Base-by-base conservation (phyloP, 2,329 filamentous ascomycete genomes). In the Diaporthe sp. region DNA sequence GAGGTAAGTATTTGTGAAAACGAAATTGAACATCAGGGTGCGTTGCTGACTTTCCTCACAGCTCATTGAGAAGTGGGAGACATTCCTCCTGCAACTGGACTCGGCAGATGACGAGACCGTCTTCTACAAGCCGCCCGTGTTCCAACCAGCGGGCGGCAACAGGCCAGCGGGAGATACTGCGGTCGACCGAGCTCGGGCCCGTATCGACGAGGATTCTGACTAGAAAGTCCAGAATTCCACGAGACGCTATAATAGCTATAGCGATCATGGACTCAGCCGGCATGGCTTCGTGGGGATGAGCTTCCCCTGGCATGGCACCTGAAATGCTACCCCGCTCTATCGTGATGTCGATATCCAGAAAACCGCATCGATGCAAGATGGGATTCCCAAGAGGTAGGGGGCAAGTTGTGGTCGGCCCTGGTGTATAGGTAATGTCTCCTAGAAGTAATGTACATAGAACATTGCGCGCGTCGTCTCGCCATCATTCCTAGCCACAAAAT, bases 31-130 rank as follows among this genome's bases (percentile, higher is more conserved):
- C 13, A 22, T 57, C 19, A 53, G 44, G 60, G 58, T 62, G 58
- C 82, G 77, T 84, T 78, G 74, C 79, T 79, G 10, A 78, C 77
- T 31, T 80, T 61, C 74, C 71, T 55, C 10, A 25, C 77, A 92
- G 89, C 84, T 91, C 78, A 92, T 92, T 81, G 97, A 99, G 85
- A 93, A 98, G 77, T 99, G 97, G 97, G 97, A 99, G 86, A 98
- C 97, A 0, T 99, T 98, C 87, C 89, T 99, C 71, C 93, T 98
- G 90, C 97, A 98, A 83, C 88, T 99, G 58, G 97, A 99, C 82
- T 94, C 95, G 12, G 96, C 98, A 80, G 96, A 98, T 76, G 95
- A 98, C 78, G 95, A 92, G 77, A 88, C 89, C 5, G 90, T 89
- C 15, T 93, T 93, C 80, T 93, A 93, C 83, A 88, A 90, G 74